These are phyloP conservation scores for Casaregolazyma lundiana DNA, from an alignment of 1,139 yeast genomes.

Conservation along the genomic window DNA sequence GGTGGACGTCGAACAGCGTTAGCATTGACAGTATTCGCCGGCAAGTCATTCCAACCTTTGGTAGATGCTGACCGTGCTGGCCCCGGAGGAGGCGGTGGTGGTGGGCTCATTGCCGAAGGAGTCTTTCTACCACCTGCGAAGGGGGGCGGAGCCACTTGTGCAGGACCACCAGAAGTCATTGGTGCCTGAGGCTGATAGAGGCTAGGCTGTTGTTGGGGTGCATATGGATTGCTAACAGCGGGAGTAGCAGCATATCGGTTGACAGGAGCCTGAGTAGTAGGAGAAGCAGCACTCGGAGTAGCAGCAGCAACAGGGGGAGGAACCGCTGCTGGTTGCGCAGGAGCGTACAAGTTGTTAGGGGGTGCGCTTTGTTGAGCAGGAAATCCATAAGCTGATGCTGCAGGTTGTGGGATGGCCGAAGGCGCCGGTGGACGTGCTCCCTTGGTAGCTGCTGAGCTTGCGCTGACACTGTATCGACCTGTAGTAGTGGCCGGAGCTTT, in stretches of 20 bases:
- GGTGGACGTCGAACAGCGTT: constrained; percentile 49
- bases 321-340: constrained; percentile 16
- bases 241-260: constrained; percentile 12
- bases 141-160: constrained; percentile 19
- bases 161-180: constrained; percentile 18
- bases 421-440: constrained; percentile 9
- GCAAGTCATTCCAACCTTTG: constrained; percentile 94
- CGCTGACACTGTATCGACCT: constrained; percentile 10
- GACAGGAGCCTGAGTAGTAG: constrained; percentile 12
- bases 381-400: constrained; percentile 16
- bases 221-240: constrained; percentile 15
- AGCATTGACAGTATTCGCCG: constrained; percentile 43
- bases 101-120: constrained; percentile 32
- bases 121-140: constrained; percentile 23
- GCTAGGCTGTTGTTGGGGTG: constrained; percentile 13
- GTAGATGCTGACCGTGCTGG: constrained; percentile 50
- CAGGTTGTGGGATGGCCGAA: background rate
- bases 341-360: constrained; percentile 10
- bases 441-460: background rate
- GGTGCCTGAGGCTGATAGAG: constrained; percentile 14
- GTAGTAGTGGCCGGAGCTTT: constrained; percentile 14
- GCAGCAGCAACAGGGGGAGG: constrained; percentile 13
- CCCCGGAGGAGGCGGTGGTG: constrained; percentile 24
- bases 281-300: constrained; percentile 8
- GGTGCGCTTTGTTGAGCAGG: constrained; percentile 11